A percentile compares a stretch with the other conserved stretches of the same genome.
Evolutionary conservation across 306 rosid genomes (phyloP).

Genomic region (Psophocarpus tetragonolobus): DNA sequence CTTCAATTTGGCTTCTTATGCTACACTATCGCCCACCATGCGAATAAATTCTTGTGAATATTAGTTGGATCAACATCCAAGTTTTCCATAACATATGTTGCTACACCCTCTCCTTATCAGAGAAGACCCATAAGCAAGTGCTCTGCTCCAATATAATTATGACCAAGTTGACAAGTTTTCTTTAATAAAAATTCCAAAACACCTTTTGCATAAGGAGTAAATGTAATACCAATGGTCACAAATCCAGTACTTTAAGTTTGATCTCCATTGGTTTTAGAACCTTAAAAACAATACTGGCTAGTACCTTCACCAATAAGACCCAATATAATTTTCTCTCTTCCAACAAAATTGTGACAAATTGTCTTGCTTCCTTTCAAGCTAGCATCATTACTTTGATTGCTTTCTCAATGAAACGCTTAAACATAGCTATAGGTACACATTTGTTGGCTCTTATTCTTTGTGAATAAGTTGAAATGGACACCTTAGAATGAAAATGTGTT

Average conservation of each 20-base stretch:
- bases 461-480: slow-evolving; percentile 53
- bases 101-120: slow-evolving; percentile 98
- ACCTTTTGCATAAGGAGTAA: slow-evolving; percentile 98
- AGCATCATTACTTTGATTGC: slow-evolving; percentile 98
- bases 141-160: slow-evolving; percentile 96
- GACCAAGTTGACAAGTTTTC: slow-evolving; percentile 99
- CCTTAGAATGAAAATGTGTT: slow-evolving; percentile 59
- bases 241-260: slow-evolving; percentile 95
- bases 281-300: slow-evolving; percentile 94
- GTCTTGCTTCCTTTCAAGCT: slow-evolving; percentile 97
- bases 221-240: slow-evolving; percentile 96
- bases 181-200: slow-evolving; percentile 93
- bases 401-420: slow-evolving; percentile 96
- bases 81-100: slow-evolving; percentile 97
- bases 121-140: slow-evolving; percentile 98
- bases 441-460: slow-evolving; percentile 60
- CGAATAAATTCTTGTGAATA: slow-evolving; percentile 95
- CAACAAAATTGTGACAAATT: slow-evolving; percentile 97
- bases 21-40: slow-evolving; percentile 99
- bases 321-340: slow-evolving; percentile 96
- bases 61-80: slow-evolving; percentile 95
- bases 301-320: slow-evolving; percentile 99
- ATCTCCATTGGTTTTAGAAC: slow-evolving; percentile 97
- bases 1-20: slow-evolving; percentile 94
- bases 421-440: slow-evolving; percentile 84